phyloP scores from a whole-genome alignment of 1,284 basidiomycete genomes.

The Chalciporus sp. region DNA sequence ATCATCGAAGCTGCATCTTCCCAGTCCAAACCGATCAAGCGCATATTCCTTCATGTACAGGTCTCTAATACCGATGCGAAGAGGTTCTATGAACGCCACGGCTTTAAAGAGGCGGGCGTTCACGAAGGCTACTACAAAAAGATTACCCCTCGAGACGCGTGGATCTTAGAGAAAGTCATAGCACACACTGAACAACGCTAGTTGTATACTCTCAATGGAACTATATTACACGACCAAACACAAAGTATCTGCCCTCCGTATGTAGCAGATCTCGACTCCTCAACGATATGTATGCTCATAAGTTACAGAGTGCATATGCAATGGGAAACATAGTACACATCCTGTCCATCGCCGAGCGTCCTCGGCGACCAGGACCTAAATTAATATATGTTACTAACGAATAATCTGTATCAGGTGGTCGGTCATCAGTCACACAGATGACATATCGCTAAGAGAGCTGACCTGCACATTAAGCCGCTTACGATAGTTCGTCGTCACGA shows the following conservation, averaged over 20 bases:
- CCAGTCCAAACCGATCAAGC: constrained; percentile 59
- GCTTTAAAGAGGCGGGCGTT: constrained; percentile 65
- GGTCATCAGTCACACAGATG: constrained; percentile 20
- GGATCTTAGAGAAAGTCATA: constrained; percentile 66
- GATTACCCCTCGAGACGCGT: constrained; percentile 74
- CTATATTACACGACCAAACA: constrained; percentile 28
- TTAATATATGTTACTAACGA: constrained; percentile 29
- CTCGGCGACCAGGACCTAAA: constrained; percentile 23
- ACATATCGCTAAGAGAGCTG: constrained; percentile 13
- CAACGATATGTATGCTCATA: constrained; percentile 31
- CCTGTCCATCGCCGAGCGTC: constrained; percentile 9
- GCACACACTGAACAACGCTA: constrained; percentile 27
- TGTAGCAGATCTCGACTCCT: constrained; percentile 15
- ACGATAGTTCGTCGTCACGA: constrained; percentile 27
- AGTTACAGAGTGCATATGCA: constrained; percentile 31
- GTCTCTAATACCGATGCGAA: constrained; percentile 71
- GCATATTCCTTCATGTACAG: constrained; percentile 80
- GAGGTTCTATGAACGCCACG: constrained; percentile 77
- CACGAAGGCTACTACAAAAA: constrained; percentile 82
- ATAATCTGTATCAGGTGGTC: constrained; percentile 11
- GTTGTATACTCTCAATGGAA: constrained; percentile 14
- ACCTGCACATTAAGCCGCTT: constrained; percentile 21
- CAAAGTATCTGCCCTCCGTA: constrained; percentile 14
- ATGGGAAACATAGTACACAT: constrained; percentile 19
- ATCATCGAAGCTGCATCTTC: constrained; percentile 62